phyloP scores from a whole-genome alignment of 2,329 filamentous ascomycete species.

The Capronia americana region DNA sequence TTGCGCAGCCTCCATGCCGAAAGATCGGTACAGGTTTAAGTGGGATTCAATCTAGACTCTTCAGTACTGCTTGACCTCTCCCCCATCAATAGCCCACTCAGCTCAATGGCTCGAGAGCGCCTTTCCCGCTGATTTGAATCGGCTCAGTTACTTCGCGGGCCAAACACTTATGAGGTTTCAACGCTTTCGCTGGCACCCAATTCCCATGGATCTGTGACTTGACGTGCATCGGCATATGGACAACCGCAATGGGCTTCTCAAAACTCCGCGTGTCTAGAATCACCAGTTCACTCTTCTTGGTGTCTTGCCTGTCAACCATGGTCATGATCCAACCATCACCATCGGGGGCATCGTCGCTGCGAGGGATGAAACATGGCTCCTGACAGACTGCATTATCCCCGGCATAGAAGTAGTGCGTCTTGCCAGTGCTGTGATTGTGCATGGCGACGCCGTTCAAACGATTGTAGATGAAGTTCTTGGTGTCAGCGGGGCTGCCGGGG shows the following conservation, averaged over 20 bases:
- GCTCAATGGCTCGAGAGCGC: too few species aligned
- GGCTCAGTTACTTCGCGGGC: too few species aligned
- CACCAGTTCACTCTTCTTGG: background rate
- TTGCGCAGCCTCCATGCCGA: too few species aligned
- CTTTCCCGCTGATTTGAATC: too few species aligned
- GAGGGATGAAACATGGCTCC: constrained; percentile 27
- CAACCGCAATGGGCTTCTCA: constrained; percentile 48
- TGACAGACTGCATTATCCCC: constrained; percentile 18
- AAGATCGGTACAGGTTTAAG: too few species aligned
- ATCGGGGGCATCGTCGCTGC: constrained; percentile 11
- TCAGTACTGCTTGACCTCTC: too few species aligned
- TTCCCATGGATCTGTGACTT: constrained; percentile 46
- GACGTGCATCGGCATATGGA: constrained; percentile 49
- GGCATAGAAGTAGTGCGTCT: constrained; percentile 18
- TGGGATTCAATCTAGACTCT: too few species aligned
- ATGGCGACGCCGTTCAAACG: constrained; percentile 27
- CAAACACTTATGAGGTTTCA: too few species aligned
- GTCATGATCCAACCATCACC: constrained; percentile 29
- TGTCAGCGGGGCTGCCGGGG: constrained; percentile 2
- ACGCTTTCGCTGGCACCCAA: too few species aligned
- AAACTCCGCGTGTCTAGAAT: constrained; percentile 53
- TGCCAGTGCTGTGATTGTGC: constrained; percentile 17
- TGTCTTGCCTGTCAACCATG: background rate
- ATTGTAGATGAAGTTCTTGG: constrained; percentile 15
- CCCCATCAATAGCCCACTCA: too few species aligned